Evolutionary conservation across 148 eudicot genomes (phyloP).

Genomic region (Euryodendron excelsum): DNA sequence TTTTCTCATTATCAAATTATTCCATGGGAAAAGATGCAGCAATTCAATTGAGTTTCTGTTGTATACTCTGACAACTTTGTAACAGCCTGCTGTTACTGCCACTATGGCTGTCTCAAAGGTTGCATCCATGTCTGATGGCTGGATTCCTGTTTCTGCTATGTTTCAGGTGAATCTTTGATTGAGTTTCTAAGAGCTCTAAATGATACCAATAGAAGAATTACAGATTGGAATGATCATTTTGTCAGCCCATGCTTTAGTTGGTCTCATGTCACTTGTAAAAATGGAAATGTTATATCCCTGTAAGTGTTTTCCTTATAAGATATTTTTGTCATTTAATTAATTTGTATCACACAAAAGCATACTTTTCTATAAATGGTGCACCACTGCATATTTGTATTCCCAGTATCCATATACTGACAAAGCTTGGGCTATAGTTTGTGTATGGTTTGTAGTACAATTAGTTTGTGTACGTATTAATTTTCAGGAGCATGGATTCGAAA

Average conservation of each 20-base stretch:
- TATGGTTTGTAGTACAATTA: slow-evolving; percentile 2
- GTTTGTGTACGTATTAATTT: slow-evolving; percentile 14
- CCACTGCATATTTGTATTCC: background rate
- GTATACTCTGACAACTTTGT: background rate
- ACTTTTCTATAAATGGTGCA: background rate
- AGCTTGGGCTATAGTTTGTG: background rate
- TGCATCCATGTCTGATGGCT: slow-evolving; percentile 9
- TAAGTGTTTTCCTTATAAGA: slow-evolving; percentile 33
- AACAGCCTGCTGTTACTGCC: background rate
- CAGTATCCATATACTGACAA: background rate
- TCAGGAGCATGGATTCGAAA: slow-evolving; percentile 70
- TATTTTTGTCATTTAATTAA: background rate
- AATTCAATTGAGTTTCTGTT: background rate
- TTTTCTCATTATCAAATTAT: background rate
- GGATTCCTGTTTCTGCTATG: slow-evolving; percentile 12
- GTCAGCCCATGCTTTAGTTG: slow-evolving; percentile 93
- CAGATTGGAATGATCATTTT: slow-evolving; percentile 54
- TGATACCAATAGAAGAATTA: slow-evolving; percentile 49
- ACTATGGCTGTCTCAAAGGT: background rate
- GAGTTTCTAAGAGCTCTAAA: slow-evolving; percentile 55
- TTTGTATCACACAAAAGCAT: background rate
- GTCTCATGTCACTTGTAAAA: slow-evolving; percentile 76
- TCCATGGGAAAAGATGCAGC: background rate
- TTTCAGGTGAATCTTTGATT: slow-evolving; percentile 73
- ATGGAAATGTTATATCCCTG: slow-evolving; percentile 73